Evolutionary conservation across 2,329 filamentous ascomycete species (phyloP), one percentile per base, ranked within the genome.

Genomic region (Ceratocystis albifundus): DNA sequence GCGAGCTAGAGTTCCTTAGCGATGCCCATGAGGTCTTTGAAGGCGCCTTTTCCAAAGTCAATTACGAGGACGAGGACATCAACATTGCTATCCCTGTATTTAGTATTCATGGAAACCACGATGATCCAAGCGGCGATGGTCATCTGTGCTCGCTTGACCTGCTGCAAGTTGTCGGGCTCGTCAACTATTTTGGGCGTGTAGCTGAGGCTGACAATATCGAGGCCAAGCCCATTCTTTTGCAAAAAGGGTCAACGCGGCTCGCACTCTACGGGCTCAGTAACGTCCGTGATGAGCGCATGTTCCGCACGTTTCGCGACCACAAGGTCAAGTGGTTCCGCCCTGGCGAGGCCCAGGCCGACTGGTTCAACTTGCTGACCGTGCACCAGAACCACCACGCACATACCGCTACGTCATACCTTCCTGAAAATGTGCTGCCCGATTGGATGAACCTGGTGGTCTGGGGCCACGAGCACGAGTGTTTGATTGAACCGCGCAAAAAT

Each of bases 1-100:
- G 93, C 74, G 90, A 96, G 74, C 81, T 99, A 68, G 90, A 99
- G 75, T 91, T 97, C 76, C 81, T 99, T 57, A 96, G 91, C 73
- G 94, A 99, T 75, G 90, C 90, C 6, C 90, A 87, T 70, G 89
- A 96, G 72, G 89, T 93, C 69, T 96, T 99, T 71, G 88, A 90
- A 69, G 89, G 89, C 5, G 87, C 90, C 0, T 96, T 96, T 73
- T 87, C 90, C 62, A 89, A 96, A 74, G 93, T 96, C 76, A 99
- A 99, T 76, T 99, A 99, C 76, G 91, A 97, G 75, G 94, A 99
- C 72, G 85, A 90, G 28, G 90, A 99, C 71, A 96, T 99, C 75
- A 99, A 99, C 72, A 85, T 99, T 68, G 90, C 92, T 0, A 96
- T 97, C 66, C 94, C 94, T 0, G 91, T 99, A 32, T 99, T 99